These are phyloP conservation scores for Alternaria sp. DNA, from an alignment of 2,329 filamentous ascomycete genomes.

Conservation along the genomic window DNA sequence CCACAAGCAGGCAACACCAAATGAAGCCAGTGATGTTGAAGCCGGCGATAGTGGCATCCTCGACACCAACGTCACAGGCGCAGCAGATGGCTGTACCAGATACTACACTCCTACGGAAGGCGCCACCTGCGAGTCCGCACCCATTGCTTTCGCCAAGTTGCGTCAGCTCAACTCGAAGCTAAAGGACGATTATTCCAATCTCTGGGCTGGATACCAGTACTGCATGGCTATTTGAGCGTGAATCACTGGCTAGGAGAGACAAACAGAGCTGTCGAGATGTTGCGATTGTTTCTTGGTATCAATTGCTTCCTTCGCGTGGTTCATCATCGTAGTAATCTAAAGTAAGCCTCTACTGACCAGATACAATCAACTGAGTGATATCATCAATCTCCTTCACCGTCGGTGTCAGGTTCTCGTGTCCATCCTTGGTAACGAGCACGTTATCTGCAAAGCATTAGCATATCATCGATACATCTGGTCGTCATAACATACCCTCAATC, in stretches of 20 bases:
- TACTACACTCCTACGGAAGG: slow-evolving; percentile 45
- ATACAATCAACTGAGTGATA: slow-evolving; percentile 64
- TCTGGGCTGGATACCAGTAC: slow-evolving; percentile 50
- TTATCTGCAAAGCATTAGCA: slow-evolving; percentile 65
- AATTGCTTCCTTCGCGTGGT: background rate
- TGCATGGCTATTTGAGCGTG: slow-evolving; percentile 34
- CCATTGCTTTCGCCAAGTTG: slow-evolving; percentile 41
- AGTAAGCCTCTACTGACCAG: background rate
- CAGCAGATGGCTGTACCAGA: slow-evolving; percentile 35
- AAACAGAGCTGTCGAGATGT: background rate
- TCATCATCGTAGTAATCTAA: background rate
- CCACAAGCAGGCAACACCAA: background rate
- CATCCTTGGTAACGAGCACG: slow-evolving; percentile 78
- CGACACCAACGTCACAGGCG: slow-evolving; percentile 20
- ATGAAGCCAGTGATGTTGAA: background rate
- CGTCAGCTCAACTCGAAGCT: slow-evolving; percentile 43
- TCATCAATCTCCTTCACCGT: slow-evolving; percentile 78
- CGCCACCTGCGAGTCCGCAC: slow-evolving; percentile 45
- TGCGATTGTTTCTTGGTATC: background rate
- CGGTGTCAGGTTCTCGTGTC: slow-evolving; percentile 83
- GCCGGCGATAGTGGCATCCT: background rate
- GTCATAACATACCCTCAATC: slow-evolving; percentile 68
- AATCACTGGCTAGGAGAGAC: background rate
- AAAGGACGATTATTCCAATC: slow-evolving; percentile 45
- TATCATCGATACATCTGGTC: background rate